These are phyloP conservation scores for Pyrus pyrifolia DNA, from an alignment of 306 rosid species.

Conservation along the genomic window DNA sequence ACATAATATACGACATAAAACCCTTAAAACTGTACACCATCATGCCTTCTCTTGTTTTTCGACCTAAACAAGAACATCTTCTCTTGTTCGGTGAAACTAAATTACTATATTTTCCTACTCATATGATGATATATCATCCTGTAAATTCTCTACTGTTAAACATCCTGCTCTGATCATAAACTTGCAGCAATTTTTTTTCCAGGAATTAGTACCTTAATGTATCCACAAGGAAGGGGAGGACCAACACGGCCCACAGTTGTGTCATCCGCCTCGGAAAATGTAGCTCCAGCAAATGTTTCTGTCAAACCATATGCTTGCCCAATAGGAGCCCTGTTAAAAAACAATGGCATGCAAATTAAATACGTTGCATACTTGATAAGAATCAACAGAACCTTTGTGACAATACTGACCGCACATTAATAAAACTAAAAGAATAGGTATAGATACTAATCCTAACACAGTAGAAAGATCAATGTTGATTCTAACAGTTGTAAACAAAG, in stretches of 20 bases:
- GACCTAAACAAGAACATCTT: too few species aligned
- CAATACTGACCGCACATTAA: not conserved
- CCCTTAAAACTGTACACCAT: not conserved
- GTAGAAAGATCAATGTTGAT: not conserved
- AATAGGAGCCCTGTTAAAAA: slow-evolving; percentile 62
- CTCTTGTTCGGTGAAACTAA: too few species aligned
- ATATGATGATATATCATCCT: not conserved
- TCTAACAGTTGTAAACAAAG: not conserved
- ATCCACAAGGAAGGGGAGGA: slow-evolving; percentile 86
- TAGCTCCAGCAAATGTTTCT: slow-evolving; percentile 96
- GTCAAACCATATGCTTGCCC: slow-evolving; percentile 98
- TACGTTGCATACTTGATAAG: not conserved
- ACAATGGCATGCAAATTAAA: not conserved
- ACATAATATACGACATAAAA: not conserved
- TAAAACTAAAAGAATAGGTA: not conserved
- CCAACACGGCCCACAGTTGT: slow-evolving; percentile 87
- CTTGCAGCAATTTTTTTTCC: not conserved
- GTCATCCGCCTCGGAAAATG: slow-evolving; percentile 85
- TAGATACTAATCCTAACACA: not conserved
- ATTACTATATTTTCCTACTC: not conserved
- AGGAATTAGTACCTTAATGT: slow-evolving; percentile 46
- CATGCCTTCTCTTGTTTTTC: not conserved
- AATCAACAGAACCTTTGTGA: not conserved
- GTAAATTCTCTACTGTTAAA: not conserved
- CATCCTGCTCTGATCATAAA: not conserved